phyloP scores from a whole-genome alignment of 176 grass and related monocot genomes.

The Alopecurus myosuroides region DNA sequence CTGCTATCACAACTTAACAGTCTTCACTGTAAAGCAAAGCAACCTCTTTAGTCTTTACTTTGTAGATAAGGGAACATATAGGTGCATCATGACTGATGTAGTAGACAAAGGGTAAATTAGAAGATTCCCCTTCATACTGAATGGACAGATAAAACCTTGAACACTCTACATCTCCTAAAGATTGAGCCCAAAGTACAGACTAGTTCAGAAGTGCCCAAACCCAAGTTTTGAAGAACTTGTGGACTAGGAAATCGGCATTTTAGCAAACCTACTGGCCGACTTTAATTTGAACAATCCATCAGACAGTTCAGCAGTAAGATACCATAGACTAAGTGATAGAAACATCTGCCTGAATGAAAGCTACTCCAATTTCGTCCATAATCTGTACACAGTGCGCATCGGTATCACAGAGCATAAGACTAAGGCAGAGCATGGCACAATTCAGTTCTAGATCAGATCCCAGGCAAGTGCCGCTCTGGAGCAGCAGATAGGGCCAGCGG shows the following conservation, averaged over 20 bases:
- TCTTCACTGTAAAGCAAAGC: conserved; percentile 33
- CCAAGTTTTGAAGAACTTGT: neutral
- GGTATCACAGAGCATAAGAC: neutral
- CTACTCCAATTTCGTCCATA: neutral
- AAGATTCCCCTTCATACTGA: neutral
- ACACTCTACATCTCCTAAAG: neutral
- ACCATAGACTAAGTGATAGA: neutral
- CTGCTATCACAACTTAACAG: conserved; percentile 10
- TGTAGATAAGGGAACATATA: conserved; percentile 2
- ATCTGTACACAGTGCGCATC: neutral
- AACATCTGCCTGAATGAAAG: neutral
- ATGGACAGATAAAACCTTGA: neutral
- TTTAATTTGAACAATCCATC: neutral
- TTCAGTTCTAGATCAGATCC: conserved; percentile 34
- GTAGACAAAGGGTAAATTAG: neutral
- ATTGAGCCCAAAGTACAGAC: neutral
- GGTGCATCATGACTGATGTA: conserved; percentile 12
- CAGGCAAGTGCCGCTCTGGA: neutral
- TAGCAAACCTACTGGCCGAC: neutral
- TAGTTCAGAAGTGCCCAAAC: neutral
- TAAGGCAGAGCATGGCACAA: neutral
- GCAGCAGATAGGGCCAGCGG: too few species aligned
- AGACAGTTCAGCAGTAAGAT: neutral
- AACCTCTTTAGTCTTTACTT: conserved; percentile 2
- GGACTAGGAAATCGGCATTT: neutral